phyloP scores from a whole-genome alignment of 1,284 basidiomycete genomes.

The Rhodotorula sp. region DNA sequence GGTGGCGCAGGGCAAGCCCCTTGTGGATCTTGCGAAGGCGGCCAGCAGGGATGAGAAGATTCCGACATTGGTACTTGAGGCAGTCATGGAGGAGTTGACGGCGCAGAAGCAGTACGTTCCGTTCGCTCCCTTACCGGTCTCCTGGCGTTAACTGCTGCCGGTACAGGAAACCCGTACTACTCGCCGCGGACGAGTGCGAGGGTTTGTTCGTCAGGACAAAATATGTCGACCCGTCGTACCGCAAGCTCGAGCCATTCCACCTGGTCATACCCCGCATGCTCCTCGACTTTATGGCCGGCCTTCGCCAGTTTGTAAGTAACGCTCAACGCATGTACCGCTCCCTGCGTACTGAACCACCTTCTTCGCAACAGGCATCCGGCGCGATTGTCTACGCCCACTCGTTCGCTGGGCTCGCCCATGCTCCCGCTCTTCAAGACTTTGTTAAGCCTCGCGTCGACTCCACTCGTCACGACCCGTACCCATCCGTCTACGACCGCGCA shows the following conservation, averaged over 20 bases:
- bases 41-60: slow-evolving; percentile 58
- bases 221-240: slow-evolving; percentile 78
- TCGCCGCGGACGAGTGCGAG: slow-evolving; percentile 86
- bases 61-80: slow-evolving; percentile 63
- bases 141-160: slow-evolving; percentile 30
- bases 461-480: slow-evolving; percentile 26
- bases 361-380: slow-evolving; percentile 39
- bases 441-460: slow-evolving; percentile 40
- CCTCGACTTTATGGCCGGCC: slow-evolving; percentile 72
- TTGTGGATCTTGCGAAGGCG: slow-evolving; percentile 62
- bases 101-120: slow-evolving; percentile 63
- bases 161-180: slow-evolving; percentile 60
- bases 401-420: slow-evolving; percentile 36
- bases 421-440: slow-evolving; percentile 32
- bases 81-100: slow-evolving; percentile 65
- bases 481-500: slow-evolving; percentile 46
- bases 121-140: neutral
- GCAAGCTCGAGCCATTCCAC: slow-evolving; percentile 70
- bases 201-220: slow-evolving; percentile 68
- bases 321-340: slow-evolving; percentile 26
- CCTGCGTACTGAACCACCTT: neutral
- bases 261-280: slow-evolving; percentile 75
- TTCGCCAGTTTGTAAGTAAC: slow-evolving; percentile 62
- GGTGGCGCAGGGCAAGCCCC: slow-evolving; percentile 56
- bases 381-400: slow-evolving; percentile 48